These are phyloP conservation scores for Helicocarpus griseus DNA, from an alignment of 2,329 filamentous ascomycete species.

Conservation along the genomic window DNA sequence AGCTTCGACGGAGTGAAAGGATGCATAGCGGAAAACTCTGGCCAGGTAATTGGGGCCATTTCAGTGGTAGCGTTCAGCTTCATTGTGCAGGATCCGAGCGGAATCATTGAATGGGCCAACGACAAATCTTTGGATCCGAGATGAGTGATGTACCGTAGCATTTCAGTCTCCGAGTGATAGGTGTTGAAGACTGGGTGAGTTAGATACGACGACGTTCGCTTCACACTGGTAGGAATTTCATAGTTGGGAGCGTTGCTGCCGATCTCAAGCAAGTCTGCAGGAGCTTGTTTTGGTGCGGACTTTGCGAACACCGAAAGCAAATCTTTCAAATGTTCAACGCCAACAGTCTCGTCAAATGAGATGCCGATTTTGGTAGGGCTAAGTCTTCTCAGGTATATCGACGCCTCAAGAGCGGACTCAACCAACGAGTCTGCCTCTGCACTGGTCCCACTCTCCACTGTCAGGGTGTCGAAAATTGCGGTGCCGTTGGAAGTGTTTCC, in stretches of 20 bases:
- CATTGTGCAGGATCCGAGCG: constrained; percentile 95
- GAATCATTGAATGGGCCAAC: constrained; percentile 94
- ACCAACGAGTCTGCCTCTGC: constrained; percentile 44
- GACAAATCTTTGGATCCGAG: constrained; percentile 91
- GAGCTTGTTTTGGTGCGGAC: constrained; percentile 28
- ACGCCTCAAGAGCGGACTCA: constrained; percentile 40
- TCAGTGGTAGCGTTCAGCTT: constrained; percentile 91
- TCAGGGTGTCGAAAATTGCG: constrained; percentile 70
- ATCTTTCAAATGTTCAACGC: constrained; percentile 45
- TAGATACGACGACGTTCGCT: constrained; percentile 64
- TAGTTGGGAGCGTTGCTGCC: constrained; percentile 29
- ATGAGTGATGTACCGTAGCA: constrained; percentile 87
- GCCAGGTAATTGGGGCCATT: constrained; percentile 77
- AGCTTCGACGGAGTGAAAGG: constrained; percentile 61
- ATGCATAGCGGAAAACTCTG: constrained; percentile 68
- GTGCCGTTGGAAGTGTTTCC: constrained; percentile 47
- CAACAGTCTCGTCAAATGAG: constrained; percentile 67
- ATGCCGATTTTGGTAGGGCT: constrained; percentile 56
- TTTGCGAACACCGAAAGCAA: constrained; percentile 48
- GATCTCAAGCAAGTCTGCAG: constrained; percentile 18
- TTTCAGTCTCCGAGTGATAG: constrained; percentile 88
- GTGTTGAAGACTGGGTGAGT: constrained; percentile 92
- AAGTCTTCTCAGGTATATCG: constrained; percentile 55
- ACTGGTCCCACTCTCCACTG: constrained; percentile 49
- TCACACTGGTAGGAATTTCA: constrained; percentile 45